These are phyloP conservation scores for Mitragyna speciosa DNA, from an alignment of 257 asterid species.

Conservation along the genomic window DNA sequence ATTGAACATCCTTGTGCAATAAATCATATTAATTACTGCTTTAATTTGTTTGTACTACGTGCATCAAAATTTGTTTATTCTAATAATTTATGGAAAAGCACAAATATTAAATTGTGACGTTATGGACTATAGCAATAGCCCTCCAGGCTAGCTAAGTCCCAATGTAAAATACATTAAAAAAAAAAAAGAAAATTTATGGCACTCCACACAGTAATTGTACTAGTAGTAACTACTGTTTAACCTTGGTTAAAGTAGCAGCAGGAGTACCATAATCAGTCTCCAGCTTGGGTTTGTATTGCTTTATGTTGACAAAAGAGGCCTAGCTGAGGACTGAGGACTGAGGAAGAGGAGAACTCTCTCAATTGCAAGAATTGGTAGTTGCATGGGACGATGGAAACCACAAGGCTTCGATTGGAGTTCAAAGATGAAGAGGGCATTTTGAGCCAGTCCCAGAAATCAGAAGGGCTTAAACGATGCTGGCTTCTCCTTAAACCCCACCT, in stretches of 20 bases:
- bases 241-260: neutral
- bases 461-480: conserved; percentile 70
- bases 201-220: no score
- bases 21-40: no score
- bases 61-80: no score
- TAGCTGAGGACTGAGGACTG: neutral
- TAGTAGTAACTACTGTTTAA: neutral
- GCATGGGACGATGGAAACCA: conserved; percentile 62
- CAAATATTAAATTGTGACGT: no score
- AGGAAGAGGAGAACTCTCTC: neutral
- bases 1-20: no score
- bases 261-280: neutral
- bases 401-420: conserved; percentile 68
- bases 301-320: neutral
- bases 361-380: neutral
- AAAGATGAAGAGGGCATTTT: conserved; percentile 56
- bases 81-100: no score
- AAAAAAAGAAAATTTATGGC: no score
- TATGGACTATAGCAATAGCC: no score
- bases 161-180: neutral
- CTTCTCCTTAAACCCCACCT: conserved; percentile 60
- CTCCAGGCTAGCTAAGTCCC: neutral
- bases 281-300: neutral
- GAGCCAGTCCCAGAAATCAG: conserved; percentile 56
- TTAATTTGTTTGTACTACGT: no score